Base-by-base conservation (phyloP, 1,139 yeast genomes). In the Yamadazyma diospyri region DNA sequence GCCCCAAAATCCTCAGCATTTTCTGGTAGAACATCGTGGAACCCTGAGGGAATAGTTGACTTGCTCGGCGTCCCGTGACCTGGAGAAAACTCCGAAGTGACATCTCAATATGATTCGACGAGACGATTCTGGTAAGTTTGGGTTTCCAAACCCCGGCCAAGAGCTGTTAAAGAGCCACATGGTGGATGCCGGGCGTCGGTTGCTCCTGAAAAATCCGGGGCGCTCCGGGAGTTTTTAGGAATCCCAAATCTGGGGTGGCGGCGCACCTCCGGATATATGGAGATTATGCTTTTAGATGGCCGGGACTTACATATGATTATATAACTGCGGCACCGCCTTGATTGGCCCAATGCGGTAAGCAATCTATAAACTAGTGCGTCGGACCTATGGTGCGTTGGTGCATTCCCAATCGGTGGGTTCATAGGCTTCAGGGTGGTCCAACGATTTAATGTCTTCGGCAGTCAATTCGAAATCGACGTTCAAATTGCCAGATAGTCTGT, bases 391-490 rank as follows among this genome's bases (percentile, higher is more conserved):
- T 13, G 74, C 76, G 44, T 72, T 73, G 4, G 78, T 72, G 42
- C 79, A 73, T 48, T 79, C 85, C 86, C 86, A 79, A 46, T 78
- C 85, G 2, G 84, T 78, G 12, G 84, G 84, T 39, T 78, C 84
- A 41, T 78, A 76, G 2, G 73, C 75, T 18, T 48, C 51, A 1
- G 67, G 67, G 35, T 62, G 67, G 35, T 56, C 61, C 31, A 59
- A 43, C 6, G 36, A 29, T 10, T 37, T 34, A 6, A 79, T 57
- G 36, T 77, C 81, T 21, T 61, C 69, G 1, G 46, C 51, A 1
- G 70, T 57, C 30, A 82, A 57, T 35, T 69, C 74, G 47, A 81
- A 76, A 31, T 60, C 65, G 6, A 76, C 72, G 15, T 64, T 59
- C 23, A 75, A 46, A 49, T 64, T 63, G 65, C 50, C 45, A 25